phyloP scores from a whole-genome alignment of 768 basidiomycete genomes.

The Lentinula detonsa region DNA sequence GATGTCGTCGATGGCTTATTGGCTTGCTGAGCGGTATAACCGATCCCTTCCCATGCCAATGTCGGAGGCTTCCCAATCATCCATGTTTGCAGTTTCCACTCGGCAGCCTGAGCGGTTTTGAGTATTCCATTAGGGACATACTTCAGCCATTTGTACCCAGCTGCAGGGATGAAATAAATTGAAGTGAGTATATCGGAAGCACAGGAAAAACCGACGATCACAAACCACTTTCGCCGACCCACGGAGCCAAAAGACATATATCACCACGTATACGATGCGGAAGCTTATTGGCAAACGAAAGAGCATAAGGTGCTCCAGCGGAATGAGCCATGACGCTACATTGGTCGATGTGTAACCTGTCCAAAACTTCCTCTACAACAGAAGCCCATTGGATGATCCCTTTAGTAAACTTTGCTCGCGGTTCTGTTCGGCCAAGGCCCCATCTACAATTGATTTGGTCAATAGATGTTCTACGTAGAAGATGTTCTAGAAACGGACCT shows the following conservation, averaged over 20 bases:
- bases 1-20: slow-evolving; percentile 3
- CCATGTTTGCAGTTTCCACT: slow-evolving; percentile 97
- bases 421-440: slow-evolving; percentile 88
- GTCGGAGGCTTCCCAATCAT: slow-evolving; percentile 94
- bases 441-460: slow-evolving; percentile 45
- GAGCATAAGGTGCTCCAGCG: slow-evolving; percentile 90
- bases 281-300: slow-evolving; percentile 77
- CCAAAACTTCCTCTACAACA: slow-evolving; percentile 87
- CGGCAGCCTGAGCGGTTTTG: slow-evolving; percentile 93
- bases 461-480: slow-evolving; percentile 11
- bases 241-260: slow-evolving; percentile 87
- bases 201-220: slow-evolving; percentile 8
- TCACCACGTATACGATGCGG: slow-evolving; percentile 76
- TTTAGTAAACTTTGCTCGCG: slow-evolving; percentile 58
- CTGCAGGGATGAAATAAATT: slow-evolving; percentile 25
- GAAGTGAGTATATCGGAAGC: not conserved
- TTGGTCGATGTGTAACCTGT: slow-evolving; percentile 66
- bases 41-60: slow-evolving; percentile 80
- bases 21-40: slow-evolving; percentile 46
- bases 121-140: slow-evolving; percentile 91
- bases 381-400: slow-evolving; percentile 89
- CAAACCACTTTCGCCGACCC: slow-evolving; percentile 94
- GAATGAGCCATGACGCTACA: slow-evolving; percentile 95
- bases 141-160: slow-evolving; percentile 93
- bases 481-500: slow-evolving; percentile 39